Conservation (phyloP, 371 early-diverging fungal genomes). For the Nosema muscidifuracis region DNA sequence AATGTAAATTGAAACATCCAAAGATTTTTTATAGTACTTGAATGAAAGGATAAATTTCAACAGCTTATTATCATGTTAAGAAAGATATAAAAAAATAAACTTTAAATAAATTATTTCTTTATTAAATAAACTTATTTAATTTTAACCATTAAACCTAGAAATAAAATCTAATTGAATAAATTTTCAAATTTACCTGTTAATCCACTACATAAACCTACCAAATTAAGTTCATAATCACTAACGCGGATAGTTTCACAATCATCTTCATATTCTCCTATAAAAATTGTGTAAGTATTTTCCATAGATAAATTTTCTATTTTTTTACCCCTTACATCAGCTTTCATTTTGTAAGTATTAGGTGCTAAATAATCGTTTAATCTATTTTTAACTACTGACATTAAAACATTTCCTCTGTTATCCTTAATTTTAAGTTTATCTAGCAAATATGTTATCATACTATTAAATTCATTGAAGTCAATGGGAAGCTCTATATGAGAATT, state of each 20-base stretch:
- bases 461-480: not conserved
- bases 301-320: slow-evolving; percentile 65
- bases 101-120: too few relatives aligned
- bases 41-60: too few relatives aligned
- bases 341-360: slow-evolving; percentile 64
- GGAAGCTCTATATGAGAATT: not conserved
- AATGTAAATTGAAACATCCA: too few relatives aligned
- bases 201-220: too few relatives aligned
- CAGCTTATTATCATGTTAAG: too few relatives aligned
- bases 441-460: slow-evolving; percentile 76
- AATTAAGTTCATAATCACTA: not conserved
- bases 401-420: slow-evolving; percentile 77
- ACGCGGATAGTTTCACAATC: not conserved
- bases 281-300: not conserved
- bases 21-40: too few relatives aligned
- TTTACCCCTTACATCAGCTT: slow-evolving; percentile 45
- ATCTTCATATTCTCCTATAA: not conserved
- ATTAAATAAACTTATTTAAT: too few relatives aligned
- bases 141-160: too few relatives aligned
- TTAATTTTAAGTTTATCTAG: slow-evolving; percentile 87
- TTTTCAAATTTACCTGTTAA: not conserved
- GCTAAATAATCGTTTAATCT: slow-evolving; percentile 83
- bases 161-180: too few relatives aligned
- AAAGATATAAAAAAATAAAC: too few relatives aligned
- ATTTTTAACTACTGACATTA: slow-evolving; percentile 87